Evolutionary conservation across 2,329 filamentous ascomycete species (phyloP).

Genomic region (Colletotrichum spaethianum): DNA sequence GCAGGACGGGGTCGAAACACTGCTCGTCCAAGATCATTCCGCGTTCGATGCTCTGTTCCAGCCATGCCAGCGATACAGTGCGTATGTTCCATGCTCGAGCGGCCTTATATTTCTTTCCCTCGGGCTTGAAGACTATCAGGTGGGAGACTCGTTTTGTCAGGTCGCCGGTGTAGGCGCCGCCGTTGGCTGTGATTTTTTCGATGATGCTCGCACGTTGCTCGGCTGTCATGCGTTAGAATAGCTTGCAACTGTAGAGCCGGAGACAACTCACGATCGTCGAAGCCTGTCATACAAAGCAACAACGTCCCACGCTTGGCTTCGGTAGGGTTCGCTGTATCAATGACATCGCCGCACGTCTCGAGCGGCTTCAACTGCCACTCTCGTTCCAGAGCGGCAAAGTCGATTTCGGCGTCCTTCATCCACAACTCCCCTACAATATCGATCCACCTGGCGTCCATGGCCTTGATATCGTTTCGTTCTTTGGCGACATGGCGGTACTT

Average conservation of each 20-base stretch:
- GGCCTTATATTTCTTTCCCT: slow-evolving; percentile 91
- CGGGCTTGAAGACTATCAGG: slow-evolving; percentile 82
- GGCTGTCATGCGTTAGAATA: slow-evolving; percentile 56
- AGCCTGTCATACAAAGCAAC: slow-evolving; percentile 70
- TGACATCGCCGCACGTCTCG: slow-evolving; percentile 60
- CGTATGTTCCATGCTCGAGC: slow-evolving; percentile 87
- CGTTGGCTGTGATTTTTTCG: slow-evolving; percentile 76
- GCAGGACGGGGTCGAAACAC: slow-evolving; percentile 84
- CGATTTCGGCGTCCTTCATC: slow-evolving; percentile 83
- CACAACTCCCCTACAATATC: slow-evolving; percentile 84
- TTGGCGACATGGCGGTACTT: slow-evolving; percentile 97
- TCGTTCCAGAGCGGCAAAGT: slow-evolving; percentile 78
- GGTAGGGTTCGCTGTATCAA: slow-evolving; percentile 49
- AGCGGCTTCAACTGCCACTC: slow-evolving; percentile 76
- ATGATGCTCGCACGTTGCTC: slow-evolving; percentile 79
- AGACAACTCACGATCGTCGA: slow-evolving; percentile 62
- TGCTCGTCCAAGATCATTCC: slow-evolving; percentile 92
- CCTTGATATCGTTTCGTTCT: slow-evolving; percentile 87
- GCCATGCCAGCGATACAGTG: slow-evolving; percentile 87
- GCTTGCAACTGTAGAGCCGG: background rate
- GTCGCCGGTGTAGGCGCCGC: slow-evolving; percentile 89
- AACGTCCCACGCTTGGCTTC: slow-evolving; percentile 57
- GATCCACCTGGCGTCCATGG: slow-evolving; percentile 88
- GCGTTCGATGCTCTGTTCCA: slow-evolving; percentile 84
- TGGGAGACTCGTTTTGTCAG: slow-evolving; percentile 90